Evolutionary conservation across 331 rosid species (phyloP), one percentile per base, ranked within the genome.

Genomic region (Quercus tomentella): DNA sequence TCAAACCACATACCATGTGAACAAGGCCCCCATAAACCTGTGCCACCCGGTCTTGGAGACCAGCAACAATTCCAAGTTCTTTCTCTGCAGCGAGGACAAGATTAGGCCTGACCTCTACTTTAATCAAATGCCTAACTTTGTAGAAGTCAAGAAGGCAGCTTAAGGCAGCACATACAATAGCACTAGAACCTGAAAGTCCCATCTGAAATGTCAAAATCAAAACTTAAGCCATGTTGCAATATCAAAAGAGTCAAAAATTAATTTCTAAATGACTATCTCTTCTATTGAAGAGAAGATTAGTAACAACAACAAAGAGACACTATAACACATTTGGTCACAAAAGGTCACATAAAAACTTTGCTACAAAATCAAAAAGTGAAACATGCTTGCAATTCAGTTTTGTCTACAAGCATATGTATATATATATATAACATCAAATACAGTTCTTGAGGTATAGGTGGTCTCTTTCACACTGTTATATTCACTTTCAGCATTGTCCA

Each of bases 161-260:
- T 61, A 96, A 78, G 21, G 99, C 94, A 18, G 98, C 97, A 84
- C 92, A 91, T 1, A 89, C 96, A 65, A 93, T 93, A 14, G 91
- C 99, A 77, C 99, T 95, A 11, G 99, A 95, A 68, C 98, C 99
- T 9, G 99, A 95, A 82, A 95, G 97, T 17, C 99, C 99, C 49
- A 89, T 71, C 99, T 92, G 92, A 82, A 91, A 84, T 21, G 82
- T 45, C 79, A 80, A 85, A 80, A 54, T 56, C 33, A 75, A 23
- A 57, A 54, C 45, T 78, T 78, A 62, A 77, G 78, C 54, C 49
- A 71, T 33, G 56, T 54, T 73, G 77, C 26, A 23, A 52, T 43
- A 74, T 33, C 65, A 65, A 26, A 28, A 74, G 60, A 23, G 37
- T 56, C 37, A 68, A 65, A 70, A 37, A 63, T 22, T 20, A 67